These are phyloP conservation scores for Monosporascus sp. DNA, from an alignment of 2,329 filamentous ascomycete species.

Conservation along the genomic window DNA sequence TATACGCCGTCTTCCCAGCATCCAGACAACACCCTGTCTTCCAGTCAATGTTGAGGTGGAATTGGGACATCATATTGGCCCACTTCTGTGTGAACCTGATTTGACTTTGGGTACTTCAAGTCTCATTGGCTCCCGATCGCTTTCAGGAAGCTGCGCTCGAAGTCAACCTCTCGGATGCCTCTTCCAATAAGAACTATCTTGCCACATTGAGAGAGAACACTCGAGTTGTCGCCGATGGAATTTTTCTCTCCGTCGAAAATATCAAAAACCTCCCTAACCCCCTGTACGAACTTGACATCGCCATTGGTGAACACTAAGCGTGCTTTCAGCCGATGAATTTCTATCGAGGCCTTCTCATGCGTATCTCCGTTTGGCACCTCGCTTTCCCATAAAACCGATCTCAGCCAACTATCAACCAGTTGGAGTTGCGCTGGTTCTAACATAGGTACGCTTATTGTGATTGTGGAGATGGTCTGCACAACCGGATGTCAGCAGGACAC, in stretches of 20 bases:
- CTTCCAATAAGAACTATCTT: slow-evolving; percentile 63
- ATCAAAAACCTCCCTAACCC: slow-evolving; percentile 90
- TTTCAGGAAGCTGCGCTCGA: slow-evolving; percentile 36
- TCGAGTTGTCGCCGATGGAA: slow-evolving; percentile 17
- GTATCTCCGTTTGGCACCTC: slow-evolving; percentile 45
- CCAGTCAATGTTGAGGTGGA: too few species aligned
- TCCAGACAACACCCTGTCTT: too few species aligned
- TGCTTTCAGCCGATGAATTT: slow-evolving; percentile 86
- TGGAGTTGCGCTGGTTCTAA: slow-evolving; percentile 53
- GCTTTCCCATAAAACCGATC: slow-evolving; percentile 78
- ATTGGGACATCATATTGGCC: too few species aligned
- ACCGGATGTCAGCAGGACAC: slow-evolving; percentile 9
- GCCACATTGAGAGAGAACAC: slow-evolving; percentile 29
- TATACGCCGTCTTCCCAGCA: too few species aligned
- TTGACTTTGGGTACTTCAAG: not conserved
- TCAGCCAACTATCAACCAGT: slow-evolving; percentile 73
- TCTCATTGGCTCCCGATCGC: slow-evolving; percentile 6
- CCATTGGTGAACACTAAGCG: slow-evolving; percentile 63
- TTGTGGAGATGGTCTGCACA: slow-evolving; percentile 72
- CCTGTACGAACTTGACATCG: slow-evolving; percentile 72
- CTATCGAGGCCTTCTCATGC: slow-evolving; percentile 44
- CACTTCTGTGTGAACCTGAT: not conserved
- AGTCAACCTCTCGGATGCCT: slow-evolving; percentile 44
- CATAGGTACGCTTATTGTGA: slow-evolving; percentile 62
- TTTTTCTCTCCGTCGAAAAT: slow-evolving; percentile 57